A percentile compares a stretch with the other conserved stretches of the same genome.
These are phyloP conservation scores for Aureobasidium melanogenum DNA, from an alignment of 2,329 filamentous ascomycete genomes.

Conservation along the genomic window DNA sequence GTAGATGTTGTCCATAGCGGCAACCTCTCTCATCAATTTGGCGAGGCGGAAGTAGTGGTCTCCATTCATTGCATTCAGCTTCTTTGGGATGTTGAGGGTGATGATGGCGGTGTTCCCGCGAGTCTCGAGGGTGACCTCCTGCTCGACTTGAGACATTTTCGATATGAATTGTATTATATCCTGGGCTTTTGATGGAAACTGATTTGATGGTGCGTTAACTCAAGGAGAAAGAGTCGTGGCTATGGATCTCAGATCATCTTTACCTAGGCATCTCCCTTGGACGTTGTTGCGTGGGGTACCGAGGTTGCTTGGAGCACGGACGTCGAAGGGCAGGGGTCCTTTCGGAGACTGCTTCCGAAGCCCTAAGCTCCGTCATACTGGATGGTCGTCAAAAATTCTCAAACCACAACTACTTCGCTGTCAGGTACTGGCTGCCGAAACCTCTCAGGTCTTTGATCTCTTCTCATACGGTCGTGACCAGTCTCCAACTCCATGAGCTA, in stretches of 20 bases:
- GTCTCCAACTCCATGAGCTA: too few relatives aligned
- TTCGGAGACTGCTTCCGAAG: not conserved
- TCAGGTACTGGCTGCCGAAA: too few relatives aligned
- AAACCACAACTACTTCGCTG: too few relatives aligned
- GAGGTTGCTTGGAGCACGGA: not conserved
- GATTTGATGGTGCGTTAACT: too few relatives aligned
- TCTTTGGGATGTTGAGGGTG: conserved; percentile 74
- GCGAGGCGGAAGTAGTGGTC: conserved; percentile 71
- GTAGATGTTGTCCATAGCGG: conserved; percentile 66
- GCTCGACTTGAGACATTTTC: conserved; percentile 21
- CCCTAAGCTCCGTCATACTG: not conserved
- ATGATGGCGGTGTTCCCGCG: conserved; percentile 68
- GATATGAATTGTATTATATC: too few relatives aligned
- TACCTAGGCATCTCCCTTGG: not conserved
- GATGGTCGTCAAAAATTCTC: not conserved
- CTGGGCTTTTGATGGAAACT: too few relatives aligned
- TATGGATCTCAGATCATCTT: not conserved
- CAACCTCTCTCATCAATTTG: conserved; percentile 65
- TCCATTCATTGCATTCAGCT: conserved; percentile 74
- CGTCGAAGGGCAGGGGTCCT: not conserved
- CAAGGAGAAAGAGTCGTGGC: not conserved
- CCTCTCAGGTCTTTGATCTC: too few relatives aligned
- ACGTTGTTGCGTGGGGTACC: conserved; percentile 3
- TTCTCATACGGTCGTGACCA: too few relatives aligned
- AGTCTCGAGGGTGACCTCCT: conserved; percentile 52